A percentile compares a stretch with the other conserved stretches of the same genome.
Conservation (phyloP, 1,139 yeast species). For the Kurtzmaniella quercitrusa region DNA sequence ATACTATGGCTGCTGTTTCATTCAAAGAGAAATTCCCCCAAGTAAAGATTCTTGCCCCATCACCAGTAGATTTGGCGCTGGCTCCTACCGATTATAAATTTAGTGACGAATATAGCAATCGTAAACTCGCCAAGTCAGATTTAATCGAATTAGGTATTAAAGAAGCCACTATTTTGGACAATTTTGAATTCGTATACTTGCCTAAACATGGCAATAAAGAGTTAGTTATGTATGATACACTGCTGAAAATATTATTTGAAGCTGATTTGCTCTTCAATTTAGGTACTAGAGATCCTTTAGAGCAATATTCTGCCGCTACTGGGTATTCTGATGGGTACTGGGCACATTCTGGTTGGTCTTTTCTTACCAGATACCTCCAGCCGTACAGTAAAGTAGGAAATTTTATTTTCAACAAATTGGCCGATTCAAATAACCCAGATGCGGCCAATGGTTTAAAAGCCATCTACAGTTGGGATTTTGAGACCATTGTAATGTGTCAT, state of each 20-base stretch:
- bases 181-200: constrained; percentile 52
- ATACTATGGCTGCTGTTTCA: constrained; percentile 51
- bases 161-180: constrained; percentile 25
- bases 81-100: constrained; percentile 33
- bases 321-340: constrained; percentile 26
- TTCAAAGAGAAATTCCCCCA: constrained; percentile 47
- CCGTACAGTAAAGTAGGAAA: constrained; percentile 35
- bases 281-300: constrained; percentile 20
- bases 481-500: constrained; percentile 52
- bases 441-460: constrained; percentile 25
- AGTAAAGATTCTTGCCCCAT: constrained; percentile 49
- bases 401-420: constrained; percentile 24
- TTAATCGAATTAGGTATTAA: constrained; percentile 20
- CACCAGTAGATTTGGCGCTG: constrained; percentile 28
- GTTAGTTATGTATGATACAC: constrained; percentile 45
- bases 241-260: constrained; percentile 43
- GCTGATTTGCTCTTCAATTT: constrained; percentile 58
- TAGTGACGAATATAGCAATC: constrained; percentile 22
- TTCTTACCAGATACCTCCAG: constrained; percentile 30
- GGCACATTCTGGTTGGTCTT: constrained; percentile 41
- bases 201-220: constrained; percentile 56
- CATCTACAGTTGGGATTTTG: constrained; percentile 43
- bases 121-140: constrained; percentile 16
- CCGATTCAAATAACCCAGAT: constrained; percentile 10
- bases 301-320: constrained; percentile 42